Evolutionary conservation across 768 basidiomycete genomes (phyloP), one percentile per base, ranked within the genome.

Genomic region (Leccinum subgranulosum): DNA sequence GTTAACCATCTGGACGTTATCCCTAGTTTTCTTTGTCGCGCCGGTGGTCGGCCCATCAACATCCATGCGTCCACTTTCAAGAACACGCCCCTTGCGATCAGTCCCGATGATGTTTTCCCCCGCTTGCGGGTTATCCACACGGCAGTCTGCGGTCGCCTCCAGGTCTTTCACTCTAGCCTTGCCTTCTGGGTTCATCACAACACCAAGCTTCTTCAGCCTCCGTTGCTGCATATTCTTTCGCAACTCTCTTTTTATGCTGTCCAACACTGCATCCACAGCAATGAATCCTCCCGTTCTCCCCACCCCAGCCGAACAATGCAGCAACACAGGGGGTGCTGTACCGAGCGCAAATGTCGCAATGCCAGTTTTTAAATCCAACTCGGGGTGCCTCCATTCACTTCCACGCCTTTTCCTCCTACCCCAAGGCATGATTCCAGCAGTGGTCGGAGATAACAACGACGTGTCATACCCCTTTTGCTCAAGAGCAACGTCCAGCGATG

Each of bases 231-330:
- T 64, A 10, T 66, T 66, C 58, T 69, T 76, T 25, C 66, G 70
- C 66, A 87, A 64, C 72, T 93, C 89, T 51, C 79, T 70, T 64
- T 82, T 75, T 4, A 94, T 74, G 5, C 83, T 87, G 67, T 92
- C 90, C 54, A 95, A 75, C n/a, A 92, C 78, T 8, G 92, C 87
- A 69, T 94, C 92, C 1, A 96, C 84, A 8, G 91, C 85, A 66
- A 98, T 94, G 71, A 92, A 98, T 25, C 90, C 91, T 21, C 96
- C 96, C 0, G 96, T 98, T 43, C 96, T 82, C 0, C 96, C 96
- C 6, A 97, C 94, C 19, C 96, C 96, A 0, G 96, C 96, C 29
- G 92, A 94, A 68, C 95, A 95, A 69, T 95, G 93, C 61, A 95
- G 71, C 49, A 95, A 69, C 28, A 94, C 81, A 1, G 91, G 90